Evolutionary conservation across 306 rosid species (phyloP).

Genomic region (Prunus salicina): DNA sequence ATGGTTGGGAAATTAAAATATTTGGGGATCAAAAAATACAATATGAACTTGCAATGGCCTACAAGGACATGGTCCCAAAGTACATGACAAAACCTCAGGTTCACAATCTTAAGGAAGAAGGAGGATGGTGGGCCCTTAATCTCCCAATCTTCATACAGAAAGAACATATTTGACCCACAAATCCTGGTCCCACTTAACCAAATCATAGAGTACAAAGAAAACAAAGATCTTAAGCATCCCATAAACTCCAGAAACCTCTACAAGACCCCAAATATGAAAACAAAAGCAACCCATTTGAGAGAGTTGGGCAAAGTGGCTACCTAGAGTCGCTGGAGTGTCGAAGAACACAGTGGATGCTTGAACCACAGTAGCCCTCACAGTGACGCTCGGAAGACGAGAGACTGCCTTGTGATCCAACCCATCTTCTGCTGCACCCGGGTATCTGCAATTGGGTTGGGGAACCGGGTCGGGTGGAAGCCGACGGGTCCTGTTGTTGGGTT

Average conservation of each 20-base stretch:
- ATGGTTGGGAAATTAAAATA: too few species aligned
- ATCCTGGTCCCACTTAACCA: not conserved
- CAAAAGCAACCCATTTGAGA: not conserved
- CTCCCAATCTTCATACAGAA: not conserved
- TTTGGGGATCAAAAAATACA: not conserved
- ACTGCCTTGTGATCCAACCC: not conserved
- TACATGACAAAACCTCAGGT: not conserved
- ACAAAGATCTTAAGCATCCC: not conserved
- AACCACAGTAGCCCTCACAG: slow-evolving; percentile 63
- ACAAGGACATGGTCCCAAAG: not conserved
- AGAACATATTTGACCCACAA: not conserved
- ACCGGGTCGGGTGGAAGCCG: not conserved
- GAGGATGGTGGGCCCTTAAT: not conserved
- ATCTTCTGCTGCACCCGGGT: not conserved
- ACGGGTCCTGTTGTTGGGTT: not conserved
- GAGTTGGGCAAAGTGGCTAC: slow-evolving; percentile 15
- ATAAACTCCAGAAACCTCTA: not conserved
- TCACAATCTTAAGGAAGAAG: not conserved
- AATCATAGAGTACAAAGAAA: not conserved
- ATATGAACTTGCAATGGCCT: not conserved
- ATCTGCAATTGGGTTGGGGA: not conserved
- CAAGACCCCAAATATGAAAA: not conserved
- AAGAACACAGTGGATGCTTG: slow-evolving; percentile 77
- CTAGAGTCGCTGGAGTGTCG: slow-evolving; percentile 77
- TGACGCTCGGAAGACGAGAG: slow-evolving; percentile 42